Percentiles rank a stretch among this genome's conserved stretches.
Conservation (phyloP, 768 basidiomycete genomes). For the Agaricus subrufescens region DNA sequence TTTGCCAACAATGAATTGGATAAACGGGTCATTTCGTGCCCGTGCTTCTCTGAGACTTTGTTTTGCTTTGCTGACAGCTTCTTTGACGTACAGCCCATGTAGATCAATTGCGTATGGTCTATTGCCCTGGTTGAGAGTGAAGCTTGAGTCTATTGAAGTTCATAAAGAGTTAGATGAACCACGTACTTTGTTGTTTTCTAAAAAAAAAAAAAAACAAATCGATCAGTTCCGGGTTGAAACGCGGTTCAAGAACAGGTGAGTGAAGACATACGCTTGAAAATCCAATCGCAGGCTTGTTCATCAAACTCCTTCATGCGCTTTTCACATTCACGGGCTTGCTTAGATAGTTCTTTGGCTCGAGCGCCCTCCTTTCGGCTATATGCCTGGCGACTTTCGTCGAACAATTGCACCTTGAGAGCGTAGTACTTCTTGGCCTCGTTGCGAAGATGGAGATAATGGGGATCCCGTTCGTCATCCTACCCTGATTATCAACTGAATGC, state of each 20-base stretch:
- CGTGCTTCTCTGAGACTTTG: not conserved
- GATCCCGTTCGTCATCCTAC: not conserved
- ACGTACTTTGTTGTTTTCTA: not conserved
- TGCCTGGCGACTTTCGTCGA: not conserved
- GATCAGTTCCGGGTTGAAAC: not conserved
- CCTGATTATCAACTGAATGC: not conserved
- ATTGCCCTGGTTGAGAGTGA: not conserved
- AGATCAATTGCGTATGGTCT: not conserved
- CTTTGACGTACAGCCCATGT: not conserved
- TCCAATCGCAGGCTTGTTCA: not conserved
- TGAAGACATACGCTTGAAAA: not conserved
- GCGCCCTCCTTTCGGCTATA: not conserved
- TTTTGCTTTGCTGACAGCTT: not conserved
- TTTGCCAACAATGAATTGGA: not conserved
- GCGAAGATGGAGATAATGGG: not conserved
- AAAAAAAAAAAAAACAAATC: too few species aligned
- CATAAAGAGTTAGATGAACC: not conserved
- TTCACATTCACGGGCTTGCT: not conserved
- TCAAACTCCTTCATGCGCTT: not conserved
- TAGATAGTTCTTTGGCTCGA: not conserved
- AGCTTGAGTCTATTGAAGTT: not conserved
- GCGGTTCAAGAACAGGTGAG: not conserved
- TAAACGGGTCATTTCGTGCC: not conserved
- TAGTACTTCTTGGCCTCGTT: not conserved
- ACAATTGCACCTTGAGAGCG: not conserved